Evolutionary conservation across 768 basidiomycete genomes (phyloP).

Genomic region (Gymnopilus junonius): DNA sequence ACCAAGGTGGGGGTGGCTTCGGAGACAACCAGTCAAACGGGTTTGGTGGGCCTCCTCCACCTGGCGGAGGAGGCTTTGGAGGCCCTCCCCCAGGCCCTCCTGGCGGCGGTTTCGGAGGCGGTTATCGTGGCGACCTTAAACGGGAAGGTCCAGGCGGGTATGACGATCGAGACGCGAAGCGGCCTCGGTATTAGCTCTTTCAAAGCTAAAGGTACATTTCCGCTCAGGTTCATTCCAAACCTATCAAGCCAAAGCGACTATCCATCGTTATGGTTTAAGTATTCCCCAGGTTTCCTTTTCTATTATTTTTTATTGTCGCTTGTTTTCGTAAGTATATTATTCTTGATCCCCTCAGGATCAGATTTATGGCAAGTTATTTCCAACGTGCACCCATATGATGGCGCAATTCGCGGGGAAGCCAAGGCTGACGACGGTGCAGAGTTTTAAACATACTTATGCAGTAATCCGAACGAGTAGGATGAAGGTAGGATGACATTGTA

Average conservation of each 20-base stretch:
- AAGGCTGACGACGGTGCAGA: neutral
- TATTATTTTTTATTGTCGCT: conserved; percentile 12
- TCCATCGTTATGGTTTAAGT: conserved; percentile 27
- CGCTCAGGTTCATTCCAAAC: conserved; percentile 23
- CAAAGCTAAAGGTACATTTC: conserved; percentile 26
- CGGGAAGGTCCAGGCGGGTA: conserved; percentile 77
- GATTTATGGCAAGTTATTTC: conserved; percentile 14
- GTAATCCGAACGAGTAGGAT: neutral
- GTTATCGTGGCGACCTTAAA: conserved; percentile 76
- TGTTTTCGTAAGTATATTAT: conserved; percentile 29
- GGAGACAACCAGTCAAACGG: conserved; percentile 58
- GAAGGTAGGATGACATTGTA: neutral
- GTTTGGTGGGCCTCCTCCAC: conserved; percentile 27
- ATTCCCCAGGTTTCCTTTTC: conserved; percentile 23
- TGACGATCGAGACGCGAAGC: conserved; percentile 83
- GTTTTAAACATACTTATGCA: neutral
- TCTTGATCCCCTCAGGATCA: conserved; percentile 5
- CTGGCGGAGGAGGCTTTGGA: conserved; percentile 40
- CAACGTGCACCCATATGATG: neutral
- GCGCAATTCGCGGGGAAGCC: neutral
- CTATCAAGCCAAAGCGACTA: conserved; percentile 25
- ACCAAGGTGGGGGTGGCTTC: conserved; percentile 63
- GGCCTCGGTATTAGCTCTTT: conserved; percentile 73
- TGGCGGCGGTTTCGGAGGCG: conserved; percentile 56
- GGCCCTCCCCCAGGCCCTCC: conserved; percentile 28